Evolutionary conservation across 2,329 filamentous ascomycete species (phyloP).

Genomic region (Cordyceps cateniannulata): DNA sequence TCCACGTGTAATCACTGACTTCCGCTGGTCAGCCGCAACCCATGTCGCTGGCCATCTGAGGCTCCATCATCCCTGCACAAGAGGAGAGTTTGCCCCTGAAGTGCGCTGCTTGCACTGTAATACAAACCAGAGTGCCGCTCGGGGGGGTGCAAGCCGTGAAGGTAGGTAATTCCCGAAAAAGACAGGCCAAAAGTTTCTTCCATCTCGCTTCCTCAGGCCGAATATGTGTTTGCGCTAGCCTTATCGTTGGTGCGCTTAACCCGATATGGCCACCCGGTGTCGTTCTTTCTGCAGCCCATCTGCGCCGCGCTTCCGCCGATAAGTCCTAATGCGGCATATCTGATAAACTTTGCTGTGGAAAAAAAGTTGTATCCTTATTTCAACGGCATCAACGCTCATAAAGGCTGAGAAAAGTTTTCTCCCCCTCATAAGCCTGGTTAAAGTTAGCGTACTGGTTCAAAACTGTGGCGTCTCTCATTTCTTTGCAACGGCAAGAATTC

Average conservation of each 20-base stretch:
- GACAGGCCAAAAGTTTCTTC: background rate
- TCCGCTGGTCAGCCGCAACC: background rate
- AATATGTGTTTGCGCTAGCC: slow-evolving; percentile 7
- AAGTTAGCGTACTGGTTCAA: background rate
- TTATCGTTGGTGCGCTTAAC: slow-evolving; percentile 10
- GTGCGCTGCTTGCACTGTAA: background rate
- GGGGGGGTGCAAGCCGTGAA: background rate
- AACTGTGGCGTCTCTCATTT: slow-evolving; percentile 2
- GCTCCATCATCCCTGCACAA: background rate
- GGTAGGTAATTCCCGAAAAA: background rate
- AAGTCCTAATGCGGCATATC: slow-evolving; percentile 14
- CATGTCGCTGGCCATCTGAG: background rate
- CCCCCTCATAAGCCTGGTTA: background rate
- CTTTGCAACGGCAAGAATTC: background rate
- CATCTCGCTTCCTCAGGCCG: slow-evolving; percentile 13
- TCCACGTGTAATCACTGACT: slow-evolving; percentile 3
- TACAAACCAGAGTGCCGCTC: background rate
- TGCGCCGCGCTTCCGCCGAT: slow-evolving; percentile 6
- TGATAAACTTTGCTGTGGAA: background rate
- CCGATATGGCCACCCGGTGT: slow-evolving; percentile 5
- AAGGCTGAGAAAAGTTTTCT: slow-evolving; percentile 2
- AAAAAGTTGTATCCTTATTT: slow-evolving; percentile 12
- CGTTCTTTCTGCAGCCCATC: slow-evolving; percentile 6
- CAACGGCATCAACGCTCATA: slow-evolving; percentile 10
- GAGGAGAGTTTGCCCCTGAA: background rate